Evolutionary conservation across 2,329 filamentous ascomycete species (phyloP), one percentile per base, ranked within the genome.

Genomic region (Aspergillus unguis): DNA sequence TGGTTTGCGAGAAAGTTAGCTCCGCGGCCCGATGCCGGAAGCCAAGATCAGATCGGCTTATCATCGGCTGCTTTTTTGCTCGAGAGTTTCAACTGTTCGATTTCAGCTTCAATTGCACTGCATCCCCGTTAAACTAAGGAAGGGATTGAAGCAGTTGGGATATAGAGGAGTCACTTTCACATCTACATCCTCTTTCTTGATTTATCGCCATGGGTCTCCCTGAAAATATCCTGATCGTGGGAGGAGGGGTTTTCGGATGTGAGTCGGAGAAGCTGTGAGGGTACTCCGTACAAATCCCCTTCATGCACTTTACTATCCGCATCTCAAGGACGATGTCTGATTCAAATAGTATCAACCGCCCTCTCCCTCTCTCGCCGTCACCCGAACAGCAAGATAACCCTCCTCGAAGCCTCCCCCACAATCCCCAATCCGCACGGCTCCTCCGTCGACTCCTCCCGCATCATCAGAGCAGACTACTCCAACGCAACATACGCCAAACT

Each of bases 401-500:
- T 86, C 32, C 67, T 86, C 50, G 83, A 86, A 58, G 74, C 80
- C 26, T 75, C 78, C 23, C 70, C 77, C 2, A 68, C 63, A 33
- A 83, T 84, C 51, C 83, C 82, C 25, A 79, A 82, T 47, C 78
- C 80, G 2, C 78, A 84, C 62, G 80, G 78, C 49, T 80, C 80
- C 8, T 82, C 79, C 56, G 78, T 85, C 55, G 83, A 86, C 66
- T 76, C 76, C 42, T 84, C 80, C 25, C 81, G 83, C 51, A 85
- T 85, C 58, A 77, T 86, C 45, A 78, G 83, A 32, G 79, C 85
- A 35, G 92, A 97, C 77, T 97, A 97, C 66, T 85, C 88, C 4
- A 85, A 92, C 65, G 75, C 82, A 0, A 81, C 85, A 25, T 97
- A 97, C 71, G 82, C 90, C 5, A 75, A 78, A 11, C 83, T 97